Evolutionary conservation across 441 rosid genomes (phyloP).

Genomic region (Arabidopsis hybrid): DNA sequence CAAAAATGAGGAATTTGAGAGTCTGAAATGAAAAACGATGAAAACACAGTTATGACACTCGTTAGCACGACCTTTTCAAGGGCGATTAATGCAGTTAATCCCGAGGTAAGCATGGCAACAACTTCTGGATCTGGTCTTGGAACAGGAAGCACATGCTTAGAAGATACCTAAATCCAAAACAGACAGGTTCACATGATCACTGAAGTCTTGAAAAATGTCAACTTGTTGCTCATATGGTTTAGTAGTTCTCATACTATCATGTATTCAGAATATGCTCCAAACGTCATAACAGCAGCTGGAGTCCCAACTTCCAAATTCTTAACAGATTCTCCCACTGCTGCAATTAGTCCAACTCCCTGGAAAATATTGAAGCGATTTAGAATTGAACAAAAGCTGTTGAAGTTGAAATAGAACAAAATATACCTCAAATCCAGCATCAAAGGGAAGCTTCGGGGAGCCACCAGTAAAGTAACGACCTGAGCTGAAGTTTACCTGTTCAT

Average conservation of each 20-base stretch:
- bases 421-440: slow-evolving; percentile 99
- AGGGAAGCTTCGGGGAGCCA: slow-evolving; percentile 70
- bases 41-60: neutral
- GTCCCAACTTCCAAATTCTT: slow-evolving; percentile 79
- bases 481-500: slow-evolving; percentile 90
- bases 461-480: slow-evolving; percentile 92
- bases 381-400: slow-evolving; percentile 25
- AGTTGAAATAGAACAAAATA: neutral
- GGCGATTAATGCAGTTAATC: slow-evolving; percentile 95
- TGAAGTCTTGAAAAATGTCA: slow-evolving; percentile 24
- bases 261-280: slow-evolving; percentile 93
- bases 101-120: slow-evolving; percentile 99
- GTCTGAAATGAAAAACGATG: neutral
- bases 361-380: slow-evolving; percentile 32
- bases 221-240: slow-evolving; percentile 11
- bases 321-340: slow-evolving; percentile 89
- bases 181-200: slow-evolving; percentile 10
- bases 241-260: slow-evolving; percentile 51
- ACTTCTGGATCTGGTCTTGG: slow-evolving; percentile 98
- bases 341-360: slow-evolving; percentile 94
- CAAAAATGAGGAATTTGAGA: neutral
- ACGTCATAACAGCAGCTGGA: slow-evolving; percentile 95
- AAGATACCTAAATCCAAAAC: slow-evolving; percentile 62
- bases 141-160: slow-evolving; percentile 85
- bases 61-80: slow-evolving; percentile 72